Evolutionary conservation across 2,329 filamentous ascomycete genomes (phyloP).

Genomic region (Aspergillus fischeri): DNA sequence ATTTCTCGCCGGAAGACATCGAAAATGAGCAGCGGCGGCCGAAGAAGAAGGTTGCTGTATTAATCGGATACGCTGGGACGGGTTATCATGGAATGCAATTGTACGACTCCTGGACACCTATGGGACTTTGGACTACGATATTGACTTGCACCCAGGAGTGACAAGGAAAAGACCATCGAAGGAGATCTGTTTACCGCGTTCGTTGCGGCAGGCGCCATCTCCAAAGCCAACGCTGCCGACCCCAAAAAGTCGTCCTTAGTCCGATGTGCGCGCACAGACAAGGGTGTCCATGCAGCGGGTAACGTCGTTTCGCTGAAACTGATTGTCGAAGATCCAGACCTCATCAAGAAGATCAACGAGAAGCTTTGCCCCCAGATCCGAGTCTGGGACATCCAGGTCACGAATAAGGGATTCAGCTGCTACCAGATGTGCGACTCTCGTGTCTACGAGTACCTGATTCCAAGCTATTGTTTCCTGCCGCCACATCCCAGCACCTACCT

Average conservation of each 20-base stretch:
- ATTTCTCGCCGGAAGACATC: slow-evolving; percentile 75
- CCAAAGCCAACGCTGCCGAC: slow-evolving; percentile 93
- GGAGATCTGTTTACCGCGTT: slow-evolving; percentile 92
- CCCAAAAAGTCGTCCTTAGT: slow-evolving; percentile 94
- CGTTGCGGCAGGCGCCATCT: slow-evolving; percentile 85
- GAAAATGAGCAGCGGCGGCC: slow-evolving; percentile 79
- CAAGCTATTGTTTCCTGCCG: slow-evolving; percentile 85
- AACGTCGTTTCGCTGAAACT: slow-evolving; percentile 94
- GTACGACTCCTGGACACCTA: slow-evolving; percentile 23
- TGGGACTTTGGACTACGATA: neutral
- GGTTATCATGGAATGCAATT: slow-evolving; percentile 98
- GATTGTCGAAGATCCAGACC: slow-evolving; percentile 85
- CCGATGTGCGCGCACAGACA: slow-evolving; percentile 92
- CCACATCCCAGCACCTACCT: slow-evolving; percentile 86
- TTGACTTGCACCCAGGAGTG: slow-evolving; percentile 34
- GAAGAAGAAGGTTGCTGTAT: slow-evolving; percentile 92
- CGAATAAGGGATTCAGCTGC: slow-evolving; percentile 86
- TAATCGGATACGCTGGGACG: slow-evolving; percentile 93
- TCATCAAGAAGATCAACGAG: slow-evolving; percentile 87
- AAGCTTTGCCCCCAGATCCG: slow-evolving; percentile 83
- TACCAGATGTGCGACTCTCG: slow-evolving; percentile 93
- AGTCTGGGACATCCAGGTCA: slow-evolving; percentile 88
- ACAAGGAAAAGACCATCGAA: slow-evolving; percentile 84
- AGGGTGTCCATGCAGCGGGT: slow-evolving; percentile 92
- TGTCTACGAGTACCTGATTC: slow-evolving; percentile 96